Evolutionary conservation across 441 rosid genomes (phyloP), one percentile per base, ranked within the genome.

Genomic region (Erodium trifolium): DNA sequence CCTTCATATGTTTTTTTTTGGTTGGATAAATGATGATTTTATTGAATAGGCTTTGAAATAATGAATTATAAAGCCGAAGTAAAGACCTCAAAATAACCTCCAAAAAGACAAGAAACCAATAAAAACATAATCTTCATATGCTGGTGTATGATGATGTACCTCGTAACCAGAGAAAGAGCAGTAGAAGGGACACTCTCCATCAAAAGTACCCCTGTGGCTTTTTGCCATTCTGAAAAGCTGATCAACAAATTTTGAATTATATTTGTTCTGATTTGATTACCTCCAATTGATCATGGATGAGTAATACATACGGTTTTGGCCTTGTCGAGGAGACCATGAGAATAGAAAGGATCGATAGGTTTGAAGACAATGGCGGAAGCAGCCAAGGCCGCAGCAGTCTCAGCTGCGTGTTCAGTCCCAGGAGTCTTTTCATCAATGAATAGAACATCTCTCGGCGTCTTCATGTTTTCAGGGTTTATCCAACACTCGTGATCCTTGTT

Each of bases 131-230:
- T n/a, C n/a, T n/a, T n/a, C n/a, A n/a, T n/a, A n/a, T n/a, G 27
- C 2, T 23, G 27, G 0, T 23, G 2, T 23, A 23, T 23, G 14
- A 12, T 35, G 0, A 14, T 39, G 70, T 82, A 93, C 98, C 29
- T 91, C 79, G 77, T 86, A 93, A 78, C 99, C 99, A 5, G 96
- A 88, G 84, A 62, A 79, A 41, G 99, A 93, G 82, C 97, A 93
- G 67, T 91, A 91, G 79, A 88, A 93, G 49, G 99, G 97, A 78
- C 97, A 93, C 81, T 89, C 99, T 78, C 99, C 97, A 59, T 89
- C 96, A 63, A 37, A 93, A 19, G 91, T 87, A 74, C 90, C 93
- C 78, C 83, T 87, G 75, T 83, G 86, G 12, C 73, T 11, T 68
- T 82, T 88, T 0, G 97, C 95, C 18, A 93, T 83, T 69, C 78